These are phyloP conservation scores for Hyphopichia wangnamkhiaoensis DNA, from an alignment of 1,139 yeast species.

Conservation along the genomic window DNA sequence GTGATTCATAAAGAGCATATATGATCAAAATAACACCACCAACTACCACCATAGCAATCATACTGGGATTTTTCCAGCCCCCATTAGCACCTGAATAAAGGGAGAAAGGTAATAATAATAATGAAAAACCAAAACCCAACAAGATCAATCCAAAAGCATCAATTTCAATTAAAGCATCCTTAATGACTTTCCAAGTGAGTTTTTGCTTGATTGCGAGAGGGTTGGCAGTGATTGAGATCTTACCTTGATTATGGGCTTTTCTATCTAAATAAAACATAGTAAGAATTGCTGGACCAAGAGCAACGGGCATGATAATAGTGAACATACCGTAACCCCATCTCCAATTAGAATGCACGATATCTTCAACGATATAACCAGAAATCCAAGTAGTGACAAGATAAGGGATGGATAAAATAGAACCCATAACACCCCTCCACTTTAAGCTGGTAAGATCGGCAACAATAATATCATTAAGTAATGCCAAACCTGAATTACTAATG, in stretches of 20 bases:
- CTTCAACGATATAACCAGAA: conserved; percentile 29
- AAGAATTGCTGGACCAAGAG: conserved; percentile 25
- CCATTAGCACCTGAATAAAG: conserved; percentile 24
- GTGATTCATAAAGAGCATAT: conserved; percentile 25
- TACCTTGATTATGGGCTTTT: conserved; percentile 19
- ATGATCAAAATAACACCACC: conserved; percentile 30
- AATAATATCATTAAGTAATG: conserved; percentile 21
- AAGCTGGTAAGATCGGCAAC: conserved; percentile 34
- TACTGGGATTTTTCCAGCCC: conserved; percentile 34
- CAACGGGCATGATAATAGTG: conserved; percentile 33
- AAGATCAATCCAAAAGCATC: conserved; percentile 28
- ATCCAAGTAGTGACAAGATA: conserved; percentile 33
- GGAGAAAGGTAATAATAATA: conserved; percentile 30
- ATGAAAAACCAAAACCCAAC: conserved; percentile 28
- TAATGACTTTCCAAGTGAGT: conserved; percentile 6
- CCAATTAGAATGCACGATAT: conserved; percentile 27
- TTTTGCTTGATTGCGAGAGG: conserved; percentile 4
- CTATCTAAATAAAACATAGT: conserved; percentile 27
- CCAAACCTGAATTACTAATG: conserved; percentile 27
- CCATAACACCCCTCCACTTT: conserved; percentile 31
- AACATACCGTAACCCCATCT: conserved; percentile 43
- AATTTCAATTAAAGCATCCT: conserved; percentile 21
- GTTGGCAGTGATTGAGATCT: conserved; percentile 9
- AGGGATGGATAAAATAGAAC: conserved; percentile 26
- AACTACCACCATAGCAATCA: conserved; percentile 37